Evolutionary conservation across 75 land plant genomes (phyloP).

Genomic region (Chamaecyparis obtusa): DNA sequence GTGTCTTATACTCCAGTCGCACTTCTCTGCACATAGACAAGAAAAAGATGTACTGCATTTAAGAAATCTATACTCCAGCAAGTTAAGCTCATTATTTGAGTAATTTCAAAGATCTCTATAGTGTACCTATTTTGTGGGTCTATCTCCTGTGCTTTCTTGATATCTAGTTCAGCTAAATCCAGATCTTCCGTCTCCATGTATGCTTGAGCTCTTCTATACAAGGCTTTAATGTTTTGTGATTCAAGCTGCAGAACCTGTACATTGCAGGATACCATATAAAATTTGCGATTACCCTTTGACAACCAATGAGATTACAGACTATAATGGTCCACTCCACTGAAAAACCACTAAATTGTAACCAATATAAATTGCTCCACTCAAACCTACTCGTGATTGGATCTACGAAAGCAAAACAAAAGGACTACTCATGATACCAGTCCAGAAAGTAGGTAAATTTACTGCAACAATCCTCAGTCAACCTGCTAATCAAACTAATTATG

Average conservation of each 20-base stretch:
- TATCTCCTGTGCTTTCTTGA: slow-evolving; percentile 53
- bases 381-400: neutral
- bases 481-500: neutral
- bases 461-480: neutral
- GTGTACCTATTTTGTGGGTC: slow-evolving; percentile 45
- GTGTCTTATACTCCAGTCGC: slow-evolving; percentile 37
- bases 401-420: too few species aligned
- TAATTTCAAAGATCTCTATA: neutral
- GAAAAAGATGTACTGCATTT: neutral
- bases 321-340: neutral
- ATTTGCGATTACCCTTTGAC: neutral
- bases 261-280: neutral
- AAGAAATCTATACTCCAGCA: neutral
- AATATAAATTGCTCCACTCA: neutral
- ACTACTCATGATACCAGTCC: neutral
- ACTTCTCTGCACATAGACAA: slow-evolving; percentile 47
- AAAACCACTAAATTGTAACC: neutral
- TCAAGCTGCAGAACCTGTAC: slow-evolving; percentile 44
- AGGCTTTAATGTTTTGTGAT: slow-evolving; percentile 45
- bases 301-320: neutral
- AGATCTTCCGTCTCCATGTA: slow-evolving; percentile 48
- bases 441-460: neutral
- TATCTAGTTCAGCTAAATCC: slow-evolving; percentile 49
- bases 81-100: neutral
- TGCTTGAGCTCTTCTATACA: slow-evolving; percentile 57